These are phyloP conservation scores for Talaromyces thailandensis DNA, from an alignment of 495 filamentous ascomycete genomes.

Conservation along the genomic window DNA sequence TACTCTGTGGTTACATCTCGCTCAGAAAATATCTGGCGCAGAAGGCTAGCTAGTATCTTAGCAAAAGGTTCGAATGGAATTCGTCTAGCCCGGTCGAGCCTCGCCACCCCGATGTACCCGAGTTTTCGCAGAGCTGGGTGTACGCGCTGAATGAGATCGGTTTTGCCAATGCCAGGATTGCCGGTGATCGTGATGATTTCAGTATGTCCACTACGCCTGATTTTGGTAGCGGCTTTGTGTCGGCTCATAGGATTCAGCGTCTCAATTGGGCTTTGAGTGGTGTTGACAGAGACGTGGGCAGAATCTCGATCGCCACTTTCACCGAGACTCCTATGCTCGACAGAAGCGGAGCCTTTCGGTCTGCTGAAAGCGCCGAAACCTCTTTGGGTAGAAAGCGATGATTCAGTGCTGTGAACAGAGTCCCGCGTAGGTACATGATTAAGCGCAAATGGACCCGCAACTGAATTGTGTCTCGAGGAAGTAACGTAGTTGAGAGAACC, in stretches of 20 bases:
- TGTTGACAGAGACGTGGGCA: conserved; percentile 19
- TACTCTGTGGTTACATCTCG: conserved; percentile 76
- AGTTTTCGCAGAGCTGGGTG: conserved; percentile 61
- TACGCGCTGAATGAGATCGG: conserved; percentile 69
- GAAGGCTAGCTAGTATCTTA: conserved; percentile 68
- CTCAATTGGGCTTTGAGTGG: conserved; percentile 23
- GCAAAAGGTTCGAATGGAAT: conserved; percentile 79
- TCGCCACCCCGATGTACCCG: conserved; percentile 76
- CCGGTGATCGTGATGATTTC: conserved; percentile 75
- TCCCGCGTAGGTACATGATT: conserved; percentile 27
- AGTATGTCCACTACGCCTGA: conserved; percentile 57
- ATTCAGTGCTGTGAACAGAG: conserved; percentile 26
- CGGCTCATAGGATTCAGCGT: conserved; percentile 24
- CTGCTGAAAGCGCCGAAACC: conserved; percentile 14
- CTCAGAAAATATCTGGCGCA: conserved; percentile 88
- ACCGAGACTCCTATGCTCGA: conserved; percentile 28
- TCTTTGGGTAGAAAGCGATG: conserved; percentile 24
- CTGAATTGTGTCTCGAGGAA: conserved; percentile 28
- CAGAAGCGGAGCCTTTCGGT: conserved; percentile 20
- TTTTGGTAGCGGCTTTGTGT: conserved; percentile 41
- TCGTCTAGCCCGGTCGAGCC: conserved; percentile 73
- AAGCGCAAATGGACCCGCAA: conserved; percentile 20
- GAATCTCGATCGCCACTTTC: conserved; percentile 28
- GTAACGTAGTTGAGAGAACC: conserved; percentile 38
- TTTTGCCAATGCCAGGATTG: conserved; percentile 73